phyloP scores from a whole-genome alignment of 2,329 filamentous ascomycete species.

The Monosporascus cannonballus region DNA sequence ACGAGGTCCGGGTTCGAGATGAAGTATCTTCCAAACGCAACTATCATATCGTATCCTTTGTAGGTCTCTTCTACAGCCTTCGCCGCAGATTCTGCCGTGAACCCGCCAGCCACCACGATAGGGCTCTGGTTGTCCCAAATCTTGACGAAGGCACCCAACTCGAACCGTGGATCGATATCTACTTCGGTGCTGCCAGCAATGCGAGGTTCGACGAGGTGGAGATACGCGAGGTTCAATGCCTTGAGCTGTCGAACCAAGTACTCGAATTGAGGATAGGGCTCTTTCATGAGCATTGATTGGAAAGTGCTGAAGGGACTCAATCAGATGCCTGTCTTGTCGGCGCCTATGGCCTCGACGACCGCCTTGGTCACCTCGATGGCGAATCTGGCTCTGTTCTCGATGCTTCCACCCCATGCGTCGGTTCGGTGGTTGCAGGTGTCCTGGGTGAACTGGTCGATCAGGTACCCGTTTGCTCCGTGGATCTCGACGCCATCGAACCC shows the following conservation, averaged over 20 bases:
- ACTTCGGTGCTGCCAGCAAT: constrained; percentile 34
- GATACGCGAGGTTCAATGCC: constrained; percentile 46
- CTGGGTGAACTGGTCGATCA: constrained; percentile 52
- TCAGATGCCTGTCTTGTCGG: constrained; percentile 42
- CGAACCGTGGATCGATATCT: constrained; percentile 28
- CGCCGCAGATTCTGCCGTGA: constrained; percentile 28
- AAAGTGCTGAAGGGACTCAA: constrained; percentile 49
- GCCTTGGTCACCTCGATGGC: constrained; percentile 47
- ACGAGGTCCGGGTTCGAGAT: constrained; percentile 43
- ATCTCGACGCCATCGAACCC: constrained; percentile 63
- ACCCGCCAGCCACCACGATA: constrained; percentile 42
- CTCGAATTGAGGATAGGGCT: constrained; percentile 52
- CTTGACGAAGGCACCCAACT: constrained; percentile 38
- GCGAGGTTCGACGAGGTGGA: constrained; percentile 52
- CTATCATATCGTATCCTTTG: constrained; percentile 33
- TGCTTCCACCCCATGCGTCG: constrained; percentile 49
- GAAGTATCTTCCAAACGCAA: constrained; percentile 43
- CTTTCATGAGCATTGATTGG: constrained; percentile 51
- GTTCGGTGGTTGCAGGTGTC: constrained; percentile 48
- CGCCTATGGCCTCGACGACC: constrained; percentile 45
- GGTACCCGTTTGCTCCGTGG: constrained; percentile 40
- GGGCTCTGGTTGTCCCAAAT: constrained; percentile 38
- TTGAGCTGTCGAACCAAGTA: constrained; percentile 45
- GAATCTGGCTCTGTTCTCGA: constrained; percentile 50
- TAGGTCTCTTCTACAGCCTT: constrained; percentile 33